Evolutionary conservation across 1,284 basidiomycete genomes (phyloP).

Genomic region (Malassezia yamatoensis): DNA sequence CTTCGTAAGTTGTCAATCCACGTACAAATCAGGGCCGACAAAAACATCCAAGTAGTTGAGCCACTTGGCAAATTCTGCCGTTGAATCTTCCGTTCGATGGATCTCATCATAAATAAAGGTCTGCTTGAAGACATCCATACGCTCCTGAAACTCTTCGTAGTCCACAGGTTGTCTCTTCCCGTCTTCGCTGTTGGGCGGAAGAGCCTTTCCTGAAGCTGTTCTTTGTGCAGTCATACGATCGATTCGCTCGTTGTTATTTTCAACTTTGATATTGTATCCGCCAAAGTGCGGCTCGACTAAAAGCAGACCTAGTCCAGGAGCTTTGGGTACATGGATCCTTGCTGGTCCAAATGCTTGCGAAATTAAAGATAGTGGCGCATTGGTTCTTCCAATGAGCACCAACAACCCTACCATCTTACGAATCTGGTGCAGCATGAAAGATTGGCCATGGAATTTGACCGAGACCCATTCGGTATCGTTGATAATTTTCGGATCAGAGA

Average conservation of each 20-base stretch:
- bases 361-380: constrained; percentile 31
- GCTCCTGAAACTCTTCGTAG: constrained; percentile 17
- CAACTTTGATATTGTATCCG: constrained; percentile 61
- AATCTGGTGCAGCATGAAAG: constrained; percentile 94
- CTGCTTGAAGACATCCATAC: constrained; percentile 43
- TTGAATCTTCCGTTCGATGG: constrained; percentile 62
- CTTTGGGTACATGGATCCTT: constrained; percentile 83
- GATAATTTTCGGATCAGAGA: constrained; percentile 55
- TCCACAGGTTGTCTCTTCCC: constrained; percentile 23
- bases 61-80: constrained; percentile 58
- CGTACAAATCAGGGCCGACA: constrained; percentile 33
- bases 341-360: constrained; percentile 56
- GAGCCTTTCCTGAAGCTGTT: neutral
- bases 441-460: constrained; percentile 87
- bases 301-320: constrained; percentile 87
- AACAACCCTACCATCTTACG: constrained; percentile 93
- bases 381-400: constrained; percentile 54
- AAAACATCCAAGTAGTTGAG: constrained; percentile 45
- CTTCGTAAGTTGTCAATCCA: neutral
- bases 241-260: constrained; percentile 29
- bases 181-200: constrained; percentile 18
- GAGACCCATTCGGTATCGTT: constrained; percentile 91
- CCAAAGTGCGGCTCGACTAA: constrained; percentile 82
- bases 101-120: constrained; percentile 43
- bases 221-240: constrained; percentile 12